Conservation (phyloP, 1,284 basidiomycete species). For the Pseudomicrostroma phylloplanum region DNA sequence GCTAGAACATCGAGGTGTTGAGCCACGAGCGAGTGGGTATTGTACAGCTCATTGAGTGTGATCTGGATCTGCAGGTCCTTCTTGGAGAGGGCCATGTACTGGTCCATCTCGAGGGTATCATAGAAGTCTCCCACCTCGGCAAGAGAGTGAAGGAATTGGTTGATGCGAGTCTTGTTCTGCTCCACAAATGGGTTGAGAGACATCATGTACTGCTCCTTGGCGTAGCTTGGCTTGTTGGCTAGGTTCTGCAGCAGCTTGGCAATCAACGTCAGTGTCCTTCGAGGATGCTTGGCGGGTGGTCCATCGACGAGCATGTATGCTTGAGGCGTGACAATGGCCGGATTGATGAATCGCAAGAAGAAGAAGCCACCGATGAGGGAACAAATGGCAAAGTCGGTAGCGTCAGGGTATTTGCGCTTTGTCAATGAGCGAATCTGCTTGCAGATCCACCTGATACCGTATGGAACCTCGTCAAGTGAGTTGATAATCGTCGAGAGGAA, state of each 20-base stretch:
- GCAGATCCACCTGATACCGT: conserved; percentile 99
- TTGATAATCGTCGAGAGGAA: conserved; percentile 97
- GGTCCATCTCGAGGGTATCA: conserved; percentile 98
- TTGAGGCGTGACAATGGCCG: conserved; percentile 98
- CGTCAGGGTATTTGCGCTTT: conserved; percentile 95
- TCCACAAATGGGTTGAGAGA: conserved; percentile 96
- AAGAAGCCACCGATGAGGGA: conserved; percentile 99
- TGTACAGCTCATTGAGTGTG: conserved; percentile 98
- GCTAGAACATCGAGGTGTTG: conserved; percentile 93
- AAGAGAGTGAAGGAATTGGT: conserved; percentile 88
- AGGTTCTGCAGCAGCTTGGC: conserved; percentile 99
- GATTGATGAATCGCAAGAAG: conserved; percentile 99
- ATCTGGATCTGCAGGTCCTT: conserved; percentile 97
- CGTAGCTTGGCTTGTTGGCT: conserved; percentile 95
- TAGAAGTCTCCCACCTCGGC: conserved; percentile 99
- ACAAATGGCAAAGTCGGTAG: conserved; percentile 93
- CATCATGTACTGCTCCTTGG: conserved; percentile 98
- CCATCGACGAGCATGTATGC: conserved; percentile 99
- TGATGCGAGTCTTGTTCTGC: conserved; percentile 93
- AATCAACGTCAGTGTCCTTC: conserved; percentile 90
- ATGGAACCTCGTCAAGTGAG: conserved; percentile 92
- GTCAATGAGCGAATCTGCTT: conserved; percentile 96
- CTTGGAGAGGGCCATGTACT: conserved; percentile 99
- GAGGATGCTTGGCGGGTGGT: conserved; percentile 91
- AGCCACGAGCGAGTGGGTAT: conserved; percentile 86